Conservation (phyloP, 345 rosid species). For the Pugionium cornutum region DNA sequence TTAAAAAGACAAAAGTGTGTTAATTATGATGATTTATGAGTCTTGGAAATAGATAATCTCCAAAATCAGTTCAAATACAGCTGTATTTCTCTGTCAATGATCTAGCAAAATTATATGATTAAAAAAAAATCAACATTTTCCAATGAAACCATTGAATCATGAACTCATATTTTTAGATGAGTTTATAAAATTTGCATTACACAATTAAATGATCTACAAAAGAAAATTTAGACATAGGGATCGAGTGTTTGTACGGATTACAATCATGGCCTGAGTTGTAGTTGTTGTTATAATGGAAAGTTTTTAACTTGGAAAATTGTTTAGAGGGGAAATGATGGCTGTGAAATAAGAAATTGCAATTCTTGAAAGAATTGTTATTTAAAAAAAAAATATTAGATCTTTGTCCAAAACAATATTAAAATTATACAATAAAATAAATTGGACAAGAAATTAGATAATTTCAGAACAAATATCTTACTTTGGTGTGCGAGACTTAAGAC, state of each 20-base stretch:
- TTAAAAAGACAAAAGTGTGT: slow-evolving; percentile 23
- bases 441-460: too few species aligned
- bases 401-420: too few species aligned
- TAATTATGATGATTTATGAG: slow-evolving; percentile 25
- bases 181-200: slow-evolving; percentile 9
- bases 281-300: slow-evolving; percentile 2
- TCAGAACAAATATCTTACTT: too few species aligned
- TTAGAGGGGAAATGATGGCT: background rate
- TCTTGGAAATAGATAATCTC: slow-evolving; percentile 33
- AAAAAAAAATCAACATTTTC: background rate
- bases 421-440: too few species aligned
- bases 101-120: background rate
- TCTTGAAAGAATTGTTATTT: slow-evolving; percentile 44
- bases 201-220: background rate
- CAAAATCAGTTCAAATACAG: slow-evolving; percentile 7
- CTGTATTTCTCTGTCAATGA: slow-evolving; percentile 15
- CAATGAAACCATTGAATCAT: background rate
- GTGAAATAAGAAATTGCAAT: slow-evolving; percentile 15
- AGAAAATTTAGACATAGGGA: too few species aligned
- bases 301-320: background rate
- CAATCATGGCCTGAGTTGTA: slow-evolving; percentile 24
- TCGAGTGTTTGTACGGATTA: background rate
- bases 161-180: slow-evolving; percentile 2
- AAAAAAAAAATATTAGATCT: too few species aligned
- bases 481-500: too few species aligned